Evolutionary conservation across 768 basidiomycete genomes (phyloP).

Genomic region (Cystoderma amianthinum): DNA sequence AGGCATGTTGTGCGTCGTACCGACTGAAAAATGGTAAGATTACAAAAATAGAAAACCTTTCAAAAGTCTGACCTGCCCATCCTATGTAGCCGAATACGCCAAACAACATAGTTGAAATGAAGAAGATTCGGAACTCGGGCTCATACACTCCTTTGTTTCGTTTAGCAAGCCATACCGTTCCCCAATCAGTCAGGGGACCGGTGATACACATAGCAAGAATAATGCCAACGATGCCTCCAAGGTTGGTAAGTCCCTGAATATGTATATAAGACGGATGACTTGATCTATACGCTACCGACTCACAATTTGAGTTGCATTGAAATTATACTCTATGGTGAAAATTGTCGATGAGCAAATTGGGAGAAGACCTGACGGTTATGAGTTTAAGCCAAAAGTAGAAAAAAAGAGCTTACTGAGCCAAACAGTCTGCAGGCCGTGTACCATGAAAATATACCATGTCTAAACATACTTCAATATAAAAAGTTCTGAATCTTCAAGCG

Average conservation of each 20-base stretch:
- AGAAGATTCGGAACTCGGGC: conserved; percentile 36
- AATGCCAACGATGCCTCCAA: conserved; percentile 35
- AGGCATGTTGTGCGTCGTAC: conserved; percentile 30
- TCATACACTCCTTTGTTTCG: conserved; percentile 39
- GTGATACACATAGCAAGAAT: conserved; percentile 27
- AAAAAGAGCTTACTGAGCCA: conserved; percentile 27
- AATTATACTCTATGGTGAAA: conserved; percentile 35
- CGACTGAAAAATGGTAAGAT: conserved; percentile 14
- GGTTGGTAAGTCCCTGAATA: conserved; percentile 28
- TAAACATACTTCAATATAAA: conserved; percentile 2
- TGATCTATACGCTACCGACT: conserved; percentile 3
- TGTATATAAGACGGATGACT: too few species aligned
- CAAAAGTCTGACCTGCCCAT: conserved; percentile 25
- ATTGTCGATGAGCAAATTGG: conserved; percentile 37
- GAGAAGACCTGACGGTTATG: conserved; percentile 23
- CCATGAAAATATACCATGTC: conserved; percentile 31
- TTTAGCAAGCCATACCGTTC: conserved; percentile 33
- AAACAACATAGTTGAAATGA: conserved; percentile 33
- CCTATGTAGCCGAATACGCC: conserved; percentile 38
- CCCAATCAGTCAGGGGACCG: conserved; percentile 34
- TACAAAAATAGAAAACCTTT: not conserved
- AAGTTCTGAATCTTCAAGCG: not conserved
- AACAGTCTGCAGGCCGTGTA: conserved; percentile 34
- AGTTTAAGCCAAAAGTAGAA: not conserved
- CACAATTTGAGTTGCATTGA: conserved; percentile 32